phyloP scores from a whole-genome alignment of 1,284 basidiomycete genomes.

The Pseudozyma hubeiensis region DNA sequence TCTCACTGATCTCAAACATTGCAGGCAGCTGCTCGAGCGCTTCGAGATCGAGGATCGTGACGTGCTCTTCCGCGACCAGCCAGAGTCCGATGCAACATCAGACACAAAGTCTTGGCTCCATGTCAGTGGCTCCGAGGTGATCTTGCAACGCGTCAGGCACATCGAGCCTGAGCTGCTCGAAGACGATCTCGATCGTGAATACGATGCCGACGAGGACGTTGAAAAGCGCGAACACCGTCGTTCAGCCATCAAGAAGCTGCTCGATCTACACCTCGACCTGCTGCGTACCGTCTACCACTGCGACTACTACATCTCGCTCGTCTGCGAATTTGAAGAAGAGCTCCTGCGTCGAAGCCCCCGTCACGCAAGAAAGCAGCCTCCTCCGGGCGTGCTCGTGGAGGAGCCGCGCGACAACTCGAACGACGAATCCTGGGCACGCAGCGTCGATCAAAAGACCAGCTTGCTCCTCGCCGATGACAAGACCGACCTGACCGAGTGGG shows the following conservation, averaged over 20 bases:
- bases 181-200: slow-evolving; percentile 38
- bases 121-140: slow-evolving; percentile 38
- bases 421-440: slow-evolving; percentile 57
- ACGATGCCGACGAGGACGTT: slow-evolving; percentile 31
- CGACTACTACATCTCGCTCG: slow-evolving; percentile 64
- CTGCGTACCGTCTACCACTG: slow-evolving; percentile 62
- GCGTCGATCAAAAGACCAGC: slow-evolving; percentile 54
- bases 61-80: slow-evolving; percentile 34
- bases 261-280: slow-evolving; percentile 62
- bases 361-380: slow-evolving; percentile 52
- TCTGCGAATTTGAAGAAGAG: slow-evolving; percentile 65
- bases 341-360: slow-evolving; percentile 54
- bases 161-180: slow-evolving; percentile 28
- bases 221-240: slow-evolving; percentile 40
- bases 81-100: slow-evolving; percentile 9
- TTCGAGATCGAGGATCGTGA: slow-evolving; percentile 57
- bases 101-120: slow-evolving; percentile 39
- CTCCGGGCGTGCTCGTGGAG: slow-evolving; percentile 30
- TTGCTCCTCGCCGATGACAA: slow-evolving; percentile 45
- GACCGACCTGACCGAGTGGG: slow-evolving; percentile 45
- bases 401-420: slow-evolving; percentile 42
- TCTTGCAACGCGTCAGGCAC: slow-evolving; percentile 30
- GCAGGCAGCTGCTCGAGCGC: slow-evolving; percentile 45
- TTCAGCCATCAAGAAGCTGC: slow-evolving; percentile 51
- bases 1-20: slow-evolving; percentile 52